These are phyloP conservation scores for Phytophthora brassicae DNA, from an alignment of 352 stramenopile species.

Conservation along the genomic window DNA sequence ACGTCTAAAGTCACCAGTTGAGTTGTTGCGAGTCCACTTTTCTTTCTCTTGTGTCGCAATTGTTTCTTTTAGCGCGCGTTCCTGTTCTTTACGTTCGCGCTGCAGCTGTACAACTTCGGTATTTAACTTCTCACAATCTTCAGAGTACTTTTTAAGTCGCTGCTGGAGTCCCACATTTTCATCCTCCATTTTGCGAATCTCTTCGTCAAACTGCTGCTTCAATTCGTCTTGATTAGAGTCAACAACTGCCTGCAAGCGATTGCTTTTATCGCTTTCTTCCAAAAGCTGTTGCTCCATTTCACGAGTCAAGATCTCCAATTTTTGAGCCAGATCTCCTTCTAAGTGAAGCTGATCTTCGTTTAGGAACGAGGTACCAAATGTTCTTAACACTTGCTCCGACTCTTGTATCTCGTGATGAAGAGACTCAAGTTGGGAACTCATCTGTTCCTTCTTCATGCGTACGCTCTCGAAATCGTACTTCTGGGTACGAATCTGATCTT, in stretches of 20 bases:
- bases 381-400: constrained; percentile 30
- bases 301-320: constrained; percentile 43
- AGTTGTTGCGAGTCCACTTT: constrained; percentile 14
- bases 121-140: constrained; percentile 30
- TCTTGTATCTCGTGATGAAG: constrained; percentile 43
- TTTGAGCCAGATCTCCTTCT: constrained; percentile 36
- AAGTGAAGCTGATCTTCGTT: constrained; percentile 25
- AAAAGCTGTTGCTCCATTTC: constrained; percentile 44
- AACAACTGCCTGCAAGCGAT: constrained; percentile 41
- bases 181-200: constrained; percentile 31
- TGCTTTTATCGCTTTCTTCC: constrained; percentile 46
- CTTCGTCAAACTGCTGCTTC: constrained; percentile 23
- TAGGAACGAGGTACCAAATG: constrained; percentile 19
- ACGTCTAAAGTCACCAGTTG: constrained; percentile 18
- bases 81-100: constrained; percentile 54
- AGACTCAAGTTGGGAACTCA: constrained; percentile 36
- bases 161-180: constrained; percentile 28
- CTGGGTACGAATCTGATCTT: constrained; percentile 39
- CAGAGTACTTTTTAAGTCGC: constrained; percentile 28
- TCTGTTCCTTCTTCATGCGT: constrained; percentile 34
- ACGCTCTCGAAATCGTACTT: constrained; percentile 37
- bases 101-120: constrained; percentile 39
- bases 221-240: constrained; percentile 32
- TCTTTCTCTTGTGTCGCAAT: constrained; percentile 39
- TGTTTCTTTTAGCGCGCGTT: constrained; percentile 35